Conservation (phyloP, 352 stramenopile species). For the Pythium apleroticum region DNA sequence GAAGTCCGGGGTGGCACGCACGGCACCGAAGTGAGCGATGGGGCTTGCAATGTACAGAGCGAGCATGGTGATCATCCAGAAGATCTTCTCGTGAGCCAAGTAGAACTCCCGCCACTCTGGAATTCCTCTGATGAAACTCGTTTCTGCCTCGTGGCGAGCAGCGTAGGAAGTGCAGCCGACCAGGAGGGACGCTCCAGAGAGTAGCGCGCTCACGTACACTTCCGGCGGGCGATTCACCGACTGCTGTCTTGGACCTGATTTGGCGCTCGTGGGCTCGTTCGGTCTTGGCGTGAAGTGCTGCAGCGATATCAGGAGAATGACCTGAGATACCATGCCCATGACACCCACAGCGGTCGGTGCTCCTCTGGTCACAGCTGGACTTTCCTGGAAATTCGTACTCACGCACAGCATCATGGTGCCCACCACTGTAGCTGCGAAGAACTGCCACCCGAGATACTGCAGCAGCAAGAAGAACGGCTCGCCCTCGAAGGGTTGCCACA, state of each 20-base stretch:
- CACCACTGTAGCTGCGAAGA: slow-evolving; percentile 45
- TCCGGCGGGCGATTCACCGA: slow-evolving; percentile 27
- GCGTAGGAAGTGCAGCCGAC: slow-evolving; percentile 32
- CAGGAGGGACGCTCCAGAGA: slow-evolving; percentile 31
- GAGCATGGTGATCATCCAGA: slow-evolving; percentile 38
- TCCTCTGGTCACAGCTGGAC: slow-evolving; percentile 23
- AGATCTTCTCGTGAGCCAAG: slow-evolving; percentile 37
- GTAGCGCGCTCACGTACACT: slow-evolving; percentile 35
- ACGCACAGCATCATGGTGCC: slow-evolving; percentile 39
- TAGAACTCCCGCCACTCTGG: slow-evolving; percentile 13
- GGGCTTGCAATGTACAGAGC: slow-evolving; percentile 38
- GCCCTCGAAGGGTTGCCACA: slow-evolving; percentile 63
- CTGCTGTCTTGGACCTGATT: background rate
- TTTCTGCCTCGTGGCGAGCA: background rate
- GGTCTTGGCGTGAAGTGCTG: slow-evolving; percentile 37
- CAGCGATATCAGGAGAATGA: slow-evolving; percentile 46
- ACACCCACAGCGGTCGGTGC: slow-evolving; percentile 37
- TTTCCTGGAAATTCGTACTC: slow-evolving; percentile 20
- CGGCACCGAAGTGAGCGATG: slow-evolving; percentile 41
- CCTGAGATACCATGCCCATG: slow-evolving; percentile 49
- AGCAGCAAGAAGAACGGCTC: slow-evolving; percentile 53
- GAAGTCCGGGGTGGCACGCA: slow-evolving; percentile 32
- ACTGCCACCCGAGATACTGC: slow-evolving; percentile 61
- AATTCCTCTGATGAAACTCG: background rate
- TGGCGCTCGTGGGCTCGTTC: background rate